Conservation (phyloP, 2,329 filamentous ascomycete genomes). For the Lithohypha guttulata region DNA sequence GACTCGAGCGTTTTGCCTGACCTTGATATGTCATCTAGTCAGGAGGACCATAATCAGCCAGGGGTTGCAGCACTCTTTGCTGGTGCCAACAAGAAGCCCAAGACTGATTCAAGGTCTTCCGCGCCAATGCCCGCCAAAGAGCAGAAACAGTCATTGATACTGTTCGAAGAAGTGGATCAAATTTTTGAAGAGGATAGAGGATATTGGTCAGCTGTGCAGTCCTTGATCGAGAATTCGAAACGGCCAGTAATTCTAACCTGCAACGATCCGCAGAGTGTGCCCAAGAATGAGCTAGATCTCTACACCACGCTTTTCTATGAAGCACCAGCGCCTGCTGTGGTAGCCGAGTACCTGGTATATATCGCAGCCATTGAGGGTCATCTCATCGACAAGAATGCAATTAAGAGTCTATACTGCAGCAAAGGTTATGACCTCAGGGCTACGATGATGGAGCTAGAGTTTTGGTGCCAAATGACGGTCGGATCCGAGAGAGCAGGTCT, state of each 20-base stretch:
- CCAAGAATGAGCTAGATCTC: constrained; percentile 60
- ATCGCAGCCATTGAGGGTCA: constrained; percentile 86
- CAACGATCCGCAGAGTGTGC: constrained; percentile 78
- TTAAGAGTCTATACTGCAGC: constrained; percentile 59
- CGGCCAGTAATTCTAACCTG: constrained; percentile 92
- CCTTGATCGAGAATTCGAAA: constrained; percentile 72
- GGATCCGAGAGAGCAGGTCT: constrained; percentile 80
- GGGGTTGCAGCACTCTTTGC: constrained; percentile 10
- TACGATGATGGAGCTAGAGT: constrained; percentile 72
- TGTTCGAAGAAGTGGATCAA: constrained; percentile 87
- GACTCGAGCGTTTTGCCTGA: constrained; percentile 15
- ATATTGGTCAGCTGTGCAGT: constrained; percentile 77
- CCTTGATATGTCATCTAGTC: constrained; percentile 8
- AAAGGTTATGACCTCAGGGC: constrained; percentile 66
- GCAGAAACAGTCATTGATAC: constrained; percentile 90
- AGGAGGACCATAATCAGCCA: constrained; percentile 23
- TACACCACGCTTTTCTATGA: constrained; percentile 75
- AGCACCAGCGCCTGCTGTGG: constrained; percentile 54
- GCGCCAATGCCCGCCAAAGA: constrained; percentile 11
- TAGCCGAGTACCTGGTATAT: constrained; percentile 69
- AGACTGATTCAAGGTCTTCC: constrained; percentile 10
- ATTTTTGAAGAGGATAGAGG: constrained; percentile 92
- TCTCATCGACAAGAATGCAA: constrained; percentile 54
- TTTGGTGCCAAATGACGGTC: constrained; percentile 94
- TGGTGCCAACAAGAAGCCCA: constrained; percentile 16